These are phyloP conservation scores for Yarrowia divulgata DNA, from an alignment of 805 yeast genomes.

Conservation along the genomic window DNA sequence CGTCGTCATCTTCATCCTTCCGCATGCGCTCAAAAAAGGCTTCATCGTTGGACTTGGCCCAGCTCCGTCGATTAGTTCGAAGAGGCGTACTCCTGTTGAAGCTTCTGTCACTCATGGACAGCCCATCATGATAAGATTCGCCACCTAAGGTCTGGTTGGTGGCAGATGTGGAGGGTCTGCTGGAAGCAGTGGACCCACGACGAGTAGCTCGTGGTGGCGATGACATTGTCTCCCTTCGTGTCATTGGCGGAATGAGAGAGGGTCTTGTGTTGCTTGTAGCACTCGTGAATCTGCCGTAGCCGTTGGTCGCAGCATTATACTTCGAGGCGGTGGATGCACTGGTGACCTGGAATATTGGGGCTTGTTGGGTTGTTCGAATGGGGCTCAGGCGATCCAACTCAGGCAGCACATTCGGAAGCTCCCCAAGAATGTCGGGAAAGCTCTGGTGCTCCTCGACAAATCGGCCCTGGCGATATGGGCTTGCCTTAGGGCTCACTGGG, in stretches of 20 bases:
- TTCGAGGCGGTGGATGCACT: neutral
- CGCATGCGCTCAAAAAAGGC: conserved; percentile 14
- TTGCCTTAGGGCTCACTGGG: neutral
- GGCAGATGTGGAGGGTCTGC: neutral
- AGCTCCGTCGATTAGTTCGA: neutral
- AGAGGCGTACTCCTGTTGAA: conserved; percentile 7
- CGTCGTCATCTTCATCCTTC: neutral
- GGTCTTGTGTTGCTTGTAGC: neutral
- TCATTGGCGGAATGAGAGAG: neutral
- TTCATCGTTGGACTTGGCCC: conserved; percentile 28
- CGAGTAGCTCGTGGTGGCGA: neutral
- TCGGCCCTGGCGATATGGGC: neutral
- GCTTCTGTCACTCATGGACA: conserved; percentile 6
- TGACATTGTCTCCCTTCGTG: neutral
- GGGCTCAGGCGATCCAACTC: conserved; percentile 6
- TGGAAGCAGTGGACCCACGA: neutral
- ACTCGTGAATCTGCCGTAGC: neutral
- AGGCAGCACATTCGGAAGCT: conserved; percentile 14
- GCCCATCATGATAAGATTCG: neutral
- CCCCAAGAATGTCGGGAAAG: conserved; percentile 21
- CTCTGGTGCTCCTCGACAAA: neutral
- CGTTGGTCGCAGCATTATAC: neutral
- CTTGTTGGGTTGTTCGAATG: neutral
- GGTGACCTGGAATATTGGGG: neutral
- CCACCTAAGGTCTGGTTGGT: neutral